phyloP scores from a whole-genome alignment of 2,329 filamentous ascomycete genomes.

The Diplocarpon rosae region DNA sequence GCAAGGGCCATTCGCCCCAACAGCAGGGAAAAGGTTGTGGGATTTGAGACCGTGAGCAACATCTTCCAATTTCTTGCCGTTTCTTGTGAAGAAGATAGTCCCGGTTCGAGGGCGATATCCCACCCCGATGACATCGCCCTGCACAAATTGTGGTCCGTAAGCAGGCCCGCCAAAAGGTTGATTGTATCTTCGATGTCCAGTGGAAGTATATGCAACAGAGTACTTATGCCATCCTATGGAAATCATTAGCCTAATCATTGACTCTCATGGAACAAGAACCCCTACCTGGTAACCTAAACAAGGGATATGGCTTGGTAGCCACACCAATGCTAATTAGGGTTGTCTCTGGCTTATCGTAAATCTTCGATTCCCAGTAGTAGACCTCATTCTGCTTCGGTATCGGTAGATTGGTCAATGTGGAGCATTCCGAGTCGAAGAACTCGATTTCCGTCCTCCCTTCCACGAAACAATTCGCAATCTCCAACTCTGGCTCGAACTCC shows the following conservation, averaged over 20 bases:
- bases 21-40: conserved; percentile 93
- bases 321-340: conserved; percentile 86
- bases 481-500: conserved; percentile 98
- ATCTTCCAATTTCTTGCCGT: conserved; percentile 94
- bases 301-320: conserved; percentile 91
- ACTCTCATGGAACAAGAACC: background rate
- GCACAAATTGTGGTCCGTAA: conserved; percentile 76
- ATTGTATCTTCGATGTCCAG: conserved; percentile 77
- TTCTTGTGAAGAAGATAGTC: conserved; percentile 94
- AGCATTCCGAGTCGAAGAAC: conserved; percentile 97
- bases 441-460: conserved; percentile 94
- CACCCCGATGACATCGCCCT: conserved; percentile 92
- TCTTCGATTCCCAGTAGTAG: conserved; percentile 98
- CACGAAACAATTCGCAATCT: conserved; percentile 98
- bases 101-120: conserved; percentile 91
- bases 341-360: conserved; percentile 90
- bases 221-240: conserved; percentile 74
- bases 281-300: conserved; percentile 87
- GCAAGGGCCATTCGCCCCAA: conserved; percentile 91
- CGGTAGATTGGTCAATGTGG: conserved; percentile 69
- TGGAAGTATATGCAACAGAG: conserved; percentile 84
- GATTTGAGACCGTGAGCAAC: conserved; percentile 85
- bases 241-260: background rate
- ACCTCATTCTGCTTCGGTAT: conserved; percentile 98
- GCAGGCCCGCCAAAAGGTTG: conserved; percentile 74